Conservation (phyloP, 2,329 filamentous ascomycete species). For the Mycosphaerella sp. region DNA sequence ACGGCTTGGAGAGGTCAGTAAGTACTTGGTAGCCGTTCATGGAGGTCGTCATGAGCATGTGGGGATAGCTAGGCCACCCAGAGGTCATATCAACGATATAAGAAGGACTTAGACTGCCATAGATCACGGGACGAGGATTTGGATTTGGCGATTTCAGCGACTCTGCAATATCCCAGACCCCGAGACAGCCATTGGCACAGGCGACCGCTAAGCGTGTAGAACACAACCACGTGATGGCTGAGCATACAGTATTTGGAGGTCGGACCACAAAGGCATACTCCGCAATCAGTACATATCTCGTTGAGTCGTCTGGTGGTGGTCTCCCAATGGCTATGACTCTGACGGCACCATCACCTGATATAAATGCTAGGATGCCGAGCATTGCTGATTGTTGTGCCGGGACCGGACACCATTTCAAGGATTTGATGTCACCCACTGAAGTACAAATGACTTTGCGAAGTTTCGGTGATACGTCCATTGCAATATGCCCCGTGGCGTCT, state of each 20-base stretch:
- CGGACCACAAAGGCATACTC: conserved; percentile 47
- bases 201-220: conserved; percentile 50
- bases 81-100: conserved; percentile 46
- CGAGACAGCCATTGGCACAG: conserved; percentile 52
- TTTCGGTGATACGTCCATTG: conserved; percentile 40
- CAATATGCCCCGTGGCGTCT: conserved; percentile 36
- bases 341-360: conserved; percentile 54
- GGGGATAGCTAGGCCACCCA: conserved; percentile 50
- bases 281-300: conserved; percentile 39
- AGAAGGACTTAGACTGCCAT: conserved; percentile 40
- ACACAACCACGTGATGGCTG: conserved; percentile 53
- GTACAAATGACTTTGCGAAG: conserved; percentile 50
- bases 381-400: conserved; percentile 28
- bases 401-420: conserved; percentile 53
- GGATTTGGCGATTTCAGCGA: conserved; percentile 17
- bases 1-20: conserved; percentile 48
- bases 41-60: conserved; percentile 48
- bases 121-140: conserved; percentile 39
- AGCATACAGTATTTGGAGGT: conserved; percentile 50
- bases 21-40: conserved; percentile 52
- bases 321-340: conserved; percentile 49
- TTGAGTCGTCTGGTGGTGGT: conserved; percentile 16
- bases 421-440: conserved; percentile 51
- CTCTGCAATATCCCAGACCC: conserved; percentile 45
- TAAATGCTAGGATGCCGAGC: conserved; percentile 50